These are phyloP conservation scores for Aspergillus nidulans DNA, from an alignment of 495 filamentous ascomycete genomes.

Conservation along the genomic window DNA sequence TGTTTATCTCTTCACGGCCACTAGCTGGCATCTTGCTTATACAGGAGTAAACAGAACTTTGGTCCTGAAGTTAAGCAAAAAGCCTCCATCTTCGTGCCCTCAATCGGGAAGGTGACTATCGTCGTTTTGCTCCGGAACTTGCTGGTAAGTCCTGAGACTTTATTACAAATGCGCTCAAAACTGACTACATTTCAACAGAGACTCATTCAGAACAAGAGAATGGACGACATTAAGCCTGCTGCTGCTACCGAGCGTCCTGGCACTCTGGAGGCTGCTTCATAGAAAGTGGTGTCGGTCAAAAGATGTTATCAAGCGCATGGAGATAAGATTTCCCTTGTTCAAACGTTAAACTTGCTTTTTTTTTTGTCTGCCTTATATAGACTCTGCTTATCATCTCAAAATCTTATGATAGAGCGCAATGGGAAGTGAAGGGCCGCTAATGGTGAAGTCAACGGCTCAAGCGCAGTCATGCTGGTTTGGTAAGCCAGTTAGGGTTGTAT, in stretches of 20 bases:
- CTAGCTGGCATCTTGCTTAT: neutral
- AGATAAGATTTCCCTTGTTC: conserved; percentile 12
- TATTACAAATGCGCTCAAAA: neutral
- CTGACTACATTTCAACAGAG: conserved; percentile 27
- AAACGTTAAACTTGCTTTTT: neutral
- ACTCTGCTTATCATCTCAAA: neutral
- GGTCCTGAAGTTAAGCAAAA: conserved; percentile 81
- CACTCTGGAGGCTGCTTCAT: conserved; percentile 36
- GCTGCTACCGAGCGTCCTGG: conserved; percentile 42
- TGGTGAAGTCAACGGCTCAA: neutral
- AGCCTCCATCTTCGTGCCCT: conserved; percentile 94
- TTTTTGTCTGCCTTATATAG: neutral
- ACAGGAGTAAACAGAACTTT: conserved; percentile 63
- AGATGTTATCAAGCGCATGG: conserved; percentile 12
- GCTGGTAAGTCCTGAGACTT: conserved; percentile 55
- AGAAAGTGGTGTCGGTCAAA: conserved; percentile 3
- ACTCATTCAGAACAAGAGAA: conserved; percentile 48
- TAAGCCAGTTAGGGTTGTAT: neutral
- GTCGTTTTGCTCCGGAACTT: conserved; percentile 85
- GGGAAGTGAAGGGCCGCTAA: neutral
- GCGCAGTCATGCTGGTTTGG: neutral
- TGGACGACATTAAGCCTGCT: conserved; percentile 42
- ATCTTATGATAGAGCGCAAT: conserved; percentile 6
- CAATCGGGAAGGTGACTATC: conserved; percentile 96
- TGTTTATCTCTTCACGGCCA: neutral